Evolutionary conservation across 129 eudicot genomes (phyloP), one percentile per base, ranked within the genome.

Genomic region (Pittosporum tobira): DNA sequence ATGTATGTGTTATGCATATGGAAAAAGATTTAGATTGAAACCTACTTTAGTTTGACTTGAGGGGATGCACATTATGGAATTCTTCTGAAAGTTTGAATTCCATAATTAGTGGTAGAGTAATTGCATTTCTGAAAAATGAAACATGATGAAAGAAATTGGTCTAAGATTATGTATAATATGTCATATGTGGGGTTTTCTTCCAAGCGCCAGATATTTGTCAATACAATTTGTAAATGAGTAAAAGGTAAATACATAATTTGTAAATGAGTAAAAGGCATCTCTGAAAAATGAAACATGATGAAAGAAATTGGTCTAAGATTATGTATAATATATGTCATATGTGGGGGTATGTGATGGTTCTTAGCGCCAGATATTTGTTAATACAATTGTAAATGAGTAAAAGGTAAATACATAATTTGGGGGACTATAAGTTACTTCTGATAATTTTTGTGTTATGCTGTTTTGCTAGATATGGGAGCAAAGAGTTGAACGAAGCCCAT

Each of bases 391-490:
- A 12, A 34, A 34, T 34, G 40, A 12, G 10, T n/a, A n/a, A 9
- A 34, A 34, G 40, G 0, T 6, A 1, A 34, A 34, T 34, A 6
- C 40, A 34, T 9, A 34, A 34, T n/a, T n/a, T n/a, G n/a, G 40
- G 40, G 40, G 13, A 34, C 40, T 34, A 34, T 34, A 34, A 34
- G 40, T 6, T 48, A 12, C 28, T 38, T 59, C 42, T 76, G 42
- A 25, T 55, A 13, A n/a, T 53, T 57, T 15, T 58, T 6, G 27
- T 42, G 28, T 27, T 40, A 23, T 55, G 34, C 21, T 51, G 44
- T 29, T 31, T 68, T 77, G 65, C 63, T 67, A 93, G 99, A 93
- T 93, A 60, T 93, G 99, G 99, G 78, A 93, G 50, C 65, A 59
- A 54, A 84, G 81, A 71, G 71, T 75, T 78, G 83, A 72, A 28